Percentiles rank a stretch among this genome's conserved stretches.
These are phyloP conservation scores for Colletotrichum truncatum DNA, from an alignment of 2,329 filamentous ascomycete species.

Conservation along the genomic window DNA sequence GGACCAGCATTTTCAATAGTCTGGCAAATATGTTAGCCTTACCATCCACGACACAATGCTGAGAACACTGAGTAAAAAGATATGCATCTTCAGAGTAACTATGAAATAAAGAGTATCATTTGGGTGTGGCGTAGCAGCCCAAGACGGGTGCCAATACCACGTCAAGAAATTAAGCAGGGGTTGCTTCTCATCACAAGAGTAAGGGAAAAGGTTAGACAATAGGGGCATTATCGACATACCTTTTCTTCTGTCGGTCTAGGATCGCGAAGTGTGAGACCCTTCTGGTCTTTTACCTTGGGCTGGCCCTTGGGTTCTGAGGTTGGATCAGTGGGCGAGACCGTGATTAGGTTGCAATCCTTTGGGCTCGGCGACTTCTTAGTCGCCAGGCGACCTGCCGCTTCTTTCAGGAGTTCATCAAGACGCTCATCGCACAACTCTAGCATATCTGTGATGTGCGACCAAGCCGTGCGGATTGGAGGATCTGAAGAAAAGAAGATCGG, in stretches of 20 bases:
- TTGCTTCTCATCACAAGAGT: slow-evolving; percentile 50
- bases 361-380: slow-evolving; percentile 10
- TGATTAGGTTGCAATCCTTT: slow-evolving; percentile 21
- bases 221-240: neutral
- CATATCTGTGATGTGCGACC: slow-evolving; percentile 29
- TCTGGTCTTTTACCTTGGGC: slow-evolving; percentile 11
- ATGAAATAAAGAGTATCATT: slow-evolving; percentile 67
- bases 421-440: slow-evolving; percentile 30
- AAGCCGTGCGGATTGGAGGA: neutral
- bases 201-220: neutral
- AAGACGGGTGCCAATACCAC: slow-evolving; percentile 48
- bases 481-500: neutral
- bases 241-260: slow-evolving; percentile 18
- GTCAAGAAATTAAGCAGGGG: slow-evolving; percentile 37
- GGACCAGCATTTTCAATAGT: slow-evolving; percentile 71
- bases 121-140: slow-evolving; percentile 60
- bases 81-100: slow-evolving; percentile 76
- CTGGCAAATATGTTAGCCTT: neutral
- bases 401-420: slow-evolving; percentile 28
- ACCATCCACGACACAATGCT: neutral
- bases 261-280: slow-evolving; percentile 22
- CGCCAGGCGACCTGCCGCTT: slow-evolving; percentile 29
- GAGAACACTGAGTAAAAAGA: neutral
- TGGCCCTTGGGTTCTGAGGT: neutral
- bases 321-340: slow-evolving; percentile 4